These are phyloP conservation scores for Dryadomyces quercus-mongolicae DNA, from an alignment of 2,329 filamentous ascomycete species.

Conservation along the genomic window DNA sequence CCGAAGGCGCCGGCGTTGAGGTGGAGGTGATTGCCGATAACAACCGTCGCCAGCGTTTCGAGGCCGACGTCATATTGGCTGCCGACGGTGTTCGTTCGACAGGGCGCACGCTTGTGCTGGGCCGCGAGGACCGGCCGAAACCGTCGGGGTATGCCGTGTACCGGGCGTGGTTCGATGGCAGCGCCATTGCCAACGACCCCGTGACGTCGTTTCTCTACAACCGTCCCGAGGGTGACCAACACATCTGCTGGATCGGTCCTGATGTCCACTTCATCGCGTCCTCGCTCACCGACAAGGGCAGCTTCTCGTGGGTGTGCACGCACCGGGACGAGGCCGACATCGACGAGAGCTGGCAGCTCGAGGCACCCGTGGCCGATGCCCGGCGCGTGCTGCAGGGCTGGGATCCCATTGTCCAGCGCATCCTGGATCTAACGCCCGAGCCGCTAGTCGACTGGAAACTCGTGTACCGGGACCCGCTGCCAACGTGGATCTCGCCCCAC, in stretches of 20 bases:
- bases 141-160: not conserved
- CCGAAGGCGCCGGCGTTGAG: constrained; percentile 32
- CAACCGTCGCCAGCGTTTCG: not conserved
- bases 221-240: constrained; percentile 30
- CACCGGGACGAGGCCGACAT: constrained; percentile 32
- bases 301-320: constrained; percentile 43
- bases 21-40: constrained; percentile 20
- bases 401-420: constrained; percentile 32
- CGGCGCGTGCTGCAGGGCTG: constrained; percentile 29
- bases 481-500: constrained; percentile 27
- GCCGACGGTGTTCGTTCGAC: not conserved
- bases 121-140: not conserved
- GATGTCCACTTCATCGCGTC: constrained; percentile 41
- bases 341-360: constrained; percentile 31
- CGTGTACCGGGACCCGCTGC: constrained; percentile 30
- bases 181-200: constrained; percentile 10
- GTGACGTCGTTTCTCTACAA: constrained; percentile 10
- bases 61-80: not conserved
- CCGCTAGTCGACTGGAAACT: constrained; percentile 26
- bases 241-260: constrained; percentile 38
- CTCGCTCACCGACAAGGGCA: constrained; percentile 35
- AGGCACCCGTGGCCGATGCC: constrained; percentile 27
- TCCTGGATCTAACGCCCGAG: constrained; percentile 28
- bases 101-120: not conserved
- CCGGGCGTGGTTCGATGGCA: not conserved